Conservation (phyloP, 352 stramenopile species). For the Phytopythium kandeliae region DNA sequence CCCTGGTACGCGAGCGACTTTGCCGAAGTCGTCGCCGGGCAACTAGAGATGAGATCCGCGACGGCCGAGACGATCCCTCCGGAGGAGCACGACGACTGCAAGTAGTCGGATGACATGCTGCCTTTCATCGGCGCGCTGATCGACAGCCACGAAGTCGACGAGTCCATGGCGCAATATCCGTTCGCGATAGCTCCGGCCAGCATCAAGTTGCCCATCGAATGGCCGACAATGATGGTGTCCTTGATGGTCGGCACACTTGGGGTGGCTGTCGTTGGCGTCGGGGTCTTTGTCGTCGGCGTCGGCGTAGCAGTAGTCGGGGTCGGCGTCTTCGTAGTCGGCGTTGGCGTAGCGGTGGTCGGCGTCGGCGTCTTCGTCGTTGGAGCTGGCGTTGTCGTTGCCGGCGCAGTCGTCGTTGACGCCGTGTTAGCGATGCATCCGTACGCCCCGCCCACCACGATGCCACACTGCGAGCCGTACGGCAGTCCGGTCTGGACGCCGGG, state of each 20-base stretch:
- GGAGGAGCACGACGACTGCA: slow-evolving; percentile 25
- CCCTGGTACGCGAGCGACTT: slow-evolving; percentile 38
- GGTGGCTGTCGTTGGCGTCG: neutral
- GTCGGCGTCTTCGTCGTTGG: slow-evolving; percentile 1
- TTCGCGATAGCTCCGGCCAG: slow-evolving; percentile 22
- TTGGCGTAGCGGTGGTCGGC: neutral
- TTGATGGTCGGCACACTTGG: slow-evolving; percentile 8
- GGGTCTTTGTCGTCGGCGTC: neutral
- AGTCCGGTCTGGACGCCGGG: slow-evolving; percentile 2
- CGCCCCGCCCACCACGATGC: neutral
- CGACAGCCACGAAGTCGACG: slow-evolving; percentile 27
- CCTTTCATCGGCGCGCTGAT: slow-evolving; percentile 35
- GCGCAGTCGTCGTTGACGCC: neutral
- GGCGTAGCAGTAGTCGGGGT: neutral
- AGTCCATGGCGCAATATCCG: slow-evolving; percentile 14
- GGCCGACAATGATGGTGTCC: slow-evolving; percentile 31
- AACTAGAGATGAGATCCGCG: slow-evolving; percentile 27
- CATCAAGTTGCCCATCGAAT: slow-evolving; percentile 37
- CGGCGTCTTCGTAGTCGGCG: neutral
- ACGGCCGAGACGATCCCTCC: slow-evolving; percentile 13
- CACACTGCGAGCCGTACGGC: slow-evolving; percentile 1
- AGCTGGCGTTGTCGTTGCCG: neutral
- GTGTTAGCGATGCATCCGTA: slow-evolving; percentile 3
- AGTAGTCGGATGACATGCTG: slow-evolving; percentile 45
- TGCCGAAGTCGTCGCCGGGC: slow-evolving; percentile 17